A percentile compares a stretch with the other conserved stretches of the same genome.
phyloP scores from a whole-genome alignment of 140 eudicot species.

The Oenanthe javanica region DNA sequence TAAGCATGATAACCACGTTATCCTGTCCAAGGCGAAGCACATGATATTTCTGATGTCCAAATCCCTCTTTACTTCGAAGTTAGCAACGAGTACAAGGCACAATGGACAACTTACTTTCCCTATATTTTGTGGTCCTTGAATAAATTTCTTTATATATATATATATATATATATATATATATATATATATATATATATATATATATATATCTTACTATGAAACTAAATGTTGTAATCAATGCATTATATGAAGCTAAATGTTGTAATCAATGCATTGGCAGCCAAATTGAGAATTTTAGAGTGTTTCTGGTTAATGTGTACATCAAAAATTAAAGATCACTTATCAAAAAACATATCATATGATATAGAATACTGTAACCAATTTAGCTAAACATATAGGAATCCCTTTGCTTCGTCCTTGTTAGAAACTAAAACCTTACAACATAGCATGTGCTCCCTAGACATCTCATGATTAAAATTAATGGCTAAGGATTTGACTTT shows the following conservation, averaged over 20 bases:
- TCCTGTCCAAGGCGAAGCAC: not conserved
- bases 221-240: not conserved
- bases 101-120: not conserved
- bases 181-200: too few species aligned
- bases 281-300: not conserved
- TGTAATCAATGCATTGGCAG: not conserved
- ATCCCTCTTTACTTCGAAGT: not conserved
- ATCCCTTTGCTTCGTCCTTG: not conserved
- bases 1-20: not conserved
- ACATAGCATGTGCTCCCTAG: slow-evolving; percentile 2
- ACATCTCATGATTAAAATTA: not conserved
- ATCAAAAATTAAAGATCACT: not conserved
- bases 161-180: too few species aligned
- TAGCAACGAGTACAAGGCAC: not conserved
- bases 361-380: not conserved
- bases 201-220: not conserved
- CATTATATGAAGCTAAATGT: not conserved
- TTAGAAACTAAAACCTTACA: not conserved
- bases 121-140: not conserved
- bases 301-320: not conserved
- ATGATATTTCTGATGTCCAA: not conserved
- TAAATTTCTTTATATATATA: not conserved
- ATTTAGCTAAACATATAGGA: not conserved
- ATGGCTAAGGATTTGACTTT: slow-evolving; percentile 4
- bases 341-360: not conserved